Conservation (phyloP, 345 rosid species). For the Trapa bicornis region DNA sequence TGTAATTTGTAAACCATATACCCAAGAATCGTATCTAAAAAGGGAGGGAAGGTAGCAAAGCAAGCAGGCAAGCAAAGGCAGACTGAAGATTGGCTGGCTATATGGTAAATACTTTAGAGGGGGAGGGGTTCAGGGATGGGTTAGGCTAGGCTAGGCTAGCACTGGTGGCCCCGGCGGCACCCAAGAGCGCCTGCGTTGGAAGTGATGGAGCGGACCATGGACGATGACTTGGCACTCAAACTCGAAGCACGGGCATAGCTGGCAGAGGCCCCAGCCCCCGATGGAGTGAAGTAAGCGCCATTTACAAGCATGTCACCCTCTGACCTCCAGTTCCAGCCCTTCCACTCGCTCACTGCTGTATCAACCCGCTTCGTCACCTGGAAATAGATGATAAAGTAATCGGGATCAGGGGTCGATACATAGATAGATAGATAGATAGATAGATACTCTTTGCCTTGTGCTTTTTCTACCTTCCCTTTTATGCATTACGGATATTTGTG, state of each 20-base stretch:
- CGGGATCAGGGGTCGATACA: background rate
- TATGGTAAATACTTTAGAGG: background rate
- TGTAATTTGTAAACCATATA: background rate
- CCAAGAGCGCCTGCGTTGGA: constrained; percentile 8
- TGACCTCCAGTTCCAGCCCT: constrained; percentile 22
- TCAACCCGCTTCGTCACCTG: constrained; percentile 23
- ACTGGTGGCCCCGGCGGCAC: constrained; percentile 16
- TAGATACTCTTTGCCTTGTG: background rate
- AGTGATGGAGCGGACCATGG: constrained; percentile 18
- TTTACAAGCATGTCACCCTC: constrained; percentile 18
- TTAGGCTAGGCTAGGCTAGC: background rate
- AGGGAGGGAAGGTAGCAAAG: background rate
- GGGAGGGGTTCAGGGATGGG: background rate
- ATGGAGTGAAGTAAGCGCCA: constrained; percentile 22
- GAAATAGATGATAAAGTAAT: background rate
- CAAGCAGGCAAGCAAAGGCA: too few species aligned
- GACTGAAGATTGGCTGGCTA: background rate
- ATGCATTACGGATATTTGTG: background rate
- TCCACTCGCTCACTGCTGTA: constrained; percentile 12
- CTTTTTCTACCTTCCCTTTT: background rate
- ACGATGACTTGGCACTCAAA: constrained; percentile 17
- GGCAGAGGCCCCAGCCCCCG: constrained; percentile 18
- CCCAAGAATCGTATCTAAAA: background rate
- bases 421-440: background rate
- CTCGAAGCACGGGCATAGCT: constrained; percentile 21